Evolutionary conservation across 768 basidiomycete species (phyloP).

Genomic region (Hygrophoropsis aurantiaca): DNA sequence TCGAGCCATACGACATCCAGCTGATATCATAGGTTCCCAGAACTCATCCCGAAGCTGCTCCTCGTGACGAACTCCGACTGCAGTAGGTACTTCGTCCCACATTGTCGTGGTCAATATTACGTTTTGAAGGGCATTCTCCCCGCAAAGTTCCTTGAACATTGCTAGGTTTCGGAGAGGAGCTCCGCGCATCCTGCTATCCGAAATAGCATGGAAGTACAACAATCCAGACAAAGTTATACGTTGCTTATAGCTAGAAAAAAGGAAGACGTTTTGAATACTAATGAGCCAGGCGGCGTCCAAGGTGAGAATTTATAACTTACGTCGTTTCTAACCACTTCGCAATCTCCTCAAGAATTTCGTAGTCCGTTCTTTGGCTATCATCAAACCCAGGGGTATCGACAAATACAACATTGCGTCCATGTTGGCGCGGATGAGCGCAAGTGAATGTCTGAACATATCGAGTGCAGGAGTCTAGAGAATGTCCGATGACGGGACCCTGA

Average conservation of each 20-base stretch:
- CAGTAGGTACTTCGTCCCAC: conserved; percentile 33
- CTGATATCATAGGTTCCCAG: conserved; percentile 26
- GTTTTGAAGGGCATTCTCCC: conserved; percentile 25
- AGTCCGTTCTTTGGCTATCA: not conserved
- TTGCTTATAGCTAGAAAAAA: conserved; percentile 22
- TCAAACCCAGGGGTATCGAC: conserved; percentile 4
- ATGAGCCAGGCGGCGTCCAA: too few relatives aligned
- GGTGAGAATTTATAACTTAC: too few relatives aligned
- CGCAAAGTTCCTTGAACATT: conserved; percentile 29
- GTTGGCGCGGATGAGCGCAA: too few relatives aligned
- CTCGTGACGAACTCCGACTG: conserved; percentile 23
- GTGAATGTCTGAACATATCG: not conserved
- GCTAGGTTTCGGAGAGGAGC: conserved; percentile 31
- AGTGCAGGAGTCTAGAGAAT: not conserved
- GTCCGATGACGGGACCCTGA: not conserved
- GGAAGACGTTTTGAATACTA: too few relatives aligned
- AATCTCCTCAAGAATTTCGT: not conserved
- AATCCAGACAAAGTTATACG: conserved; percentile 31
- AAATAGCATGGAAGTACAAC: conserved; percentile 40
- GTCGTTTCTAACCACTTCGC: not conserved
- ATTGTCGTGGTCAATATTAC: conserved; percentile 39
- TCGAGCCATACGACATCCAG: conserved; percentile 24
- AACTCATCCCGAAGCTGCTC: conserved; percentile 23
- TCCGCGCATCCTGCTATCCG: conserved; percentile 37
- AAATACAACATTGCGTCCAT: not conserved